phyloP scores from a whole-genome alignment of 208 protist species.

The Borovskyia barvae region DNA sequence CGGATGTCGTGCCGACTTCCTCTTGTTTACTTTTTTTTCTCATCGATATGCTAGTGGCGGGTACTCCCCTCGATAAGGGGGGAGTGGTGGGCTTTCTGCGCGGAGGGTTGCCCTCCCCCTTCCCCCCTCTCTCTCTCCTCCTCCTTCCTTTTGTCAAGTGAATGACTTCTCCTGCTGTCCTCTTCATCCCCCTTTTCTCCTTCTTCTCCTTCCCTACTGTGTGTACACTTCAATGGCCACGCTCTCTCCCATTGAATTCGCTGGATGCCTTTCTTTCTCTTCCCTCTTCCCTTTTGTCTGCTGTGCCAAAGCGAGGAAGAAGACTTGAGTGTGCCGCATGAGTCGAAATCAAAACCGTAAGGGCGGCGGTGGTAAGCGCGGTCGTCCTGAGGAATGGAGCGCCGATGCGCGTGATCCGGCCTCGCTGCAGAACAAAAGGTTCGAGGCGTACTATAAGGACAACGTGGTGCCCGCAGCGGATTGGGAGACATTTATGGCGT shows the following conservation, averaged over 20 bases:
- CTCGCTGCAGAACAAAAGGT: conserved; percentile 61
- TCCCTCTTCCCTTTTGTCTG: background rate
- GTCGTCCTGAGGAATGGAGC: conserved; percentile 54
- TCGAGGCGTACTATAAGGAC: conserved; percentile 71
- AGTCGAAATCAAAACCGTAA: conserved; percentile 76
- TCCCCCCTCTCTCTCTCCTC: too few relatives aligned
- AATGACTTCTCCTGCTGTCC: too few relatives aligned
- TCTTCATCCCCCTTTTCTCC: background rate
- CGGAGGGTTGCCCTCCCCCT: too few relatives aligned
- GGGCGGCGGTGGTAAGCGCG: conserved; percentile 57
- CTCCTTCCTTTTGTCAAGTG: too few relatives aligned
- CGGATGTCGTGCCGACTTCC: too few relatives aligned
- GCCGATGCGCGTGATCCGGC: conserved; percentile 56
- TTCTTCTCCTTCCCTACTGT: background rate
- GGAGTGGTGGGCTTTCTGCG: too few relatives aligned
- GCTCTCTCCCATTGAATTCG: too few relatives aligned
- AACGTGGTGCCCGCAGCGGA: conserved; percentile 57
- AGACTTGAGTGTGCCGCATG: conserved; percentile 31
- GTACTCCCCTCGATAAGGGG: too few relatives aligned
- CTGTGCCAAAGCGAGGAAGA: too few relatives aligned
- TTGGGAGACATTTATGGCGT: conserved; percentile 59
- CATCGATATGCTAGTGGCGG: too few relatives aligned
- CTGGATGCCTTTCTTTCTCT: background rate
- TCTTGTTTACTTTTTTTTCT: too few relatives aligned
- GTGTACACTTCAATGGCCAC: conserved; percentile 9